Evolutionary conservation across 2,329 filamentous ascomycete genomes (phyloP).

Genomic region (Trichoderma sp.): DNA sequence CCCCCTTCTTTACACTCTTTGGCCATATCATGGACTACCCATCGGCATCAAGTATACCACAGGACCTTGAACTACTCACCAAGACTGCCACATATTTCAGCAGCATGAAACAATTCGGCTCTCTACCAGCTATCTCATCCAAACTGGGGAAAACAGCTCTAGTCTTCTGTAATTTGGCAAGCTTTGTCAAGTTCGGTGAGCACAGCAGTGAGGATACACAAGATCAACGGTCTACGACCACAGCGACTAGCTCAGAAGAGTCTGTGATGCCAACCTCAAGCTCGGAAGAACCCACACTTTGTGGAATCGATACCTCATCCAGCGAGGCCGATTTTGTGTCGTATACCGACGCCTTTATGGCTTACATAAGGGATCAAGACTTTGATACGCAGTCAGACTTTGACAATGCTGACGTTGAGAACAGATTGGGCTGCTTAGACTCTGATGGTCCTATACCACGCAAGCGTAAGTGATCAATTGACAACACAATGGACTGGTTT

Average conservation of each 20-base stretch:
- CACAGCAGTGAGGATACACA: neutral
- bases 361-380: neutral
- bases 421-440: neutral
- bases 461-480: neutral
- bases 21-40: neutral
- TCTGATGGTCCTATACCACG: neutral
- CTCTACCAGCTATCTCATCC: neutral
- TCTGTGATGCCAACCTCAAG: neutral
- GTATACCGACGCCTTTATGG: neutral
- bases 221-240: neutral
- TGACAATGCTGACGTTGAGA: neutral
- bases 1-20: slow-evolving; percentile 13
- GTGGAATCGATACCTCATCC: neutral
- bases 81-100: slow-evolving; percentile 7
- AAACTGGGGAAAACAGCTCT: neutral
- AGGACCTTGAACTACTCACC: neutral
- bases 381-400: neutral
- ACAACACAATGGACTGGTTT: neutral
- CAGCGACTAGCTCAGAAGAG: neutral
- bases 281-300: neutral
- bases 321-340: neutral
- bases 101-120: neutral
- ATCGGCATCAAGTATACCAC: neutral
- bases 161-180: neutral
- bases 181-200: neutral